phyloP scores from a whole-genome alignment of 495 filamentous ascomycete species.

The Daldinia grandis region DNA sequence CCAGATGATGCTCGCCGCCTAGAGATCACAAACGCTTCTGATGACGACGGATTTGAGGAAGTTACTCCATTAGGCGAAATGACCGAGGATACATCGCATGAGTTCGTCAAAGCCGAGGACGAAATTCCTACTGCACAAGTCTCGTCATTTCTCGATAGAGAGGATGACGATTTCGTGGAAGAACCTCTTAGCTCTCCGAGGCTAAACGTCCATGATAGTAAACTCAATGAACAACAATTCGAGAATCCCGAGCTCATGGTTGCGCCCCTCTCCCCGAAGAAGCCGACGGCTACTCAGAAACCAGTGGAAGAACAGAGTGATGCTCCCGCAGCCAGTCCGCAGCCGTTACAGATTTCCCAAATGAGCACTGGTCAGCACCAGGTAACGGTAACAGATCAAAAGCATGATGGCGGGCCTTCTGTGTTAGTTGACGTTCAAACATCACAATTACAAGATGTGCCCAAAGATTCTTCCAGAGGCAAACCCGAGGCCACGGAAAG shows the following conservation, averaged over 20 bases:
- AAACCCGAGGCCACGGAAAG: not conserved
- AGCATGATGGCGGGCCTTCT: not conserved
- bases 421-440: not conserved
- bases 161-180: slow-evolving; percentile 76
- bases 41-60: slow-evolving; percentile 96
- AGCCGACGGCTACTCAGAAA: slow-evolving; percentile 39
- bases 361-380: not conserved
- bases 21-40: slow-evolving; percentile 78
- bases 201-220: slow-evolving; percentile 54
- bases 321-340: not conserved
- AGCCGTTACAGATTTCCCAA: slow-evolving; percentile 2
- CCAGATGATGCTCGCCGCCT: slow-evolving; percentile 61
- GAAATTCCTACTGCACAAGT: slow-evolving; percentile 48
- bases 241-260: slow-evolving; percentile 57
- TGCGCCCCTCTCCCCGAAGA: slow-evolving; percentile 60
- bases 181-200: slow-evolving; percentile 71
- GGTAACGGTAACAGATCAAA: not conserved
- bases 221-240: slow-evolving; percentile 48
- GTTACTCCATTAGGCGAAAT: slow-evolving; percentile 75
- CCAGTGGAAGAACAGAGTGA: not conserved
- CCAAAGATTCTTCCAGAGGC: not conserved
- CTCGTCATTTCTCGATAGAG: slow-evolving; percentile 59
- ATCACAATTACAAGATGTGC: not conserved
- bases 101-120: slow-evolving; percentile 58
- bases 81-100: slow-evolving; percentile 66